Base-by-base conservation (phyloP, 2,329 filamentous ascomycete genomes). In the Albophoma yamanashiensis region DNA sequence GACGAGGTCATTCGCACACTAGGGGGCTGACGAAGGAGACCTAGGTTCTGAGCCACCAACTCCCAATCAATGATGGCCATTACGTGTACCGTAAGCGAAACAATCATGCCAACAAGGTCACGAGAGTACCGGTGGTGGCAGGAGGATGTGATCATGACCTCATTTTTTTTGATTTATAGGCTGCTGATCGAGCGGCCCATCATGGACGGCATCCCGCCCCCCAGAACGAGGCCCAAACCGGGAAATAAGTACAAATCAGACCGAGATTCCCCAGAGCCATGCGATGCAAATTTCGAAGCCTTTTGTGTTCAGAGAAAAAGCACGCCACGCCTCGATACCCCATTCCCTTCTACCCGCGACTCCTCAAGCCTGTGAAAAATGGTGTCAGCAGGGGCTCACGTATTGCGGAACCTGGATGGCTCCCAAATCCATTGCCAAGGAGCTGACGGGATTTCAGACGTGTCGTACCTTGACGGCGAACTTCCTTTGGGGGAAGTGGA, bases 401-500 rank as follows among this genome's bases (percentile, higher is more conserved):
- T 55, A 25, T 55, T 55, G 50, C 20, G 22, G 11, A 15, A n/a
- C 11, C 17, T 14, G 20, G 20, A 17, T 4, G 50, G 31, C 6
- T 36, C 31, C 50, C 50, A 22, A 34, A 27, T 11, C 20, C 11
- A 38, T 8, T 14, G 20, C 50, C 11, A 38, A 34, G 31, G 31
- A 8, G 6, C 20, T 9, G 9, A 1, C 31, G 20, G 20, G 31
- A 8, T 11, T 55, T 55, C 50, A 36, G 22, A 27, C 11, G 43
- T 36, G 52, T 56, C 71, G 67, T 84, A 92, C 94, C 93, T 97
- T 99, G 80, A 99, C 90, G 79, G 94, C 94, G 81, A 89, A 99
- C 84, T 96, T 97, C 82, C 94, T 89, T 85, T 95, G 91, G 70
- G 94, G 94, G 86, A 99, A 99, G 84, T 99, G 93, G 70, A 84